Conservation (phyloP, 352 stramenopile species). For the Phytophthora boehmeriae region DNA sequence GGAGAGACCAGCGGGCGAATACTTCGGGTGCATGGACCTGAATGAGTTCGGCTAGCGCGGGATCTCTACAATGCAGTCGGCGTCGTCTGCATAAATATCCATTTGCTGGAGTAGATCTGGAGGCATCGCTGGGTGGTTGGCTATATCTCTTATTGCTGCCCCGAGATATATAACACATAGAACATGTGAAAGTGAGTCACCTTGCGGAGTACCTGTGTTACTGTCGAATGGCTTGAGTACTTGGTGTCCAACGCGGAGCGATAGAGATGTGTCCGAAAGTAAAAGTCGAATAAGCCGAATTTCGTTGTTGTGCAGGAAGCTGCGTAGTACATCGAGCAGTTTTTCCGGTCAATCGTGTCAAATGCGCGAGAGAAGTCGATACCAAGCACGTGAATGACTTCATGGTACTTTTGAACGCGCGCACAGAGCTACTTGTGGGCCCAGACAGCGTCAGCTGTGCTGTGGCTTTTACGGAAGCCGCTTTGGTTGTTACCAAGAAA, state of each 20-base stretch:
- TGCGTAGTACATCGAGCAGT: not conserved
- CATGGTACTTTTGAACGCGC: not conserved
- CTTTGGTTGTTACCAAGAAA: not conserved
- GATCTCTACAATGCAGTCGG: slow-evolving; percentile 12
- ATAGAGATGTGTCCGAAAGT: not conserved
- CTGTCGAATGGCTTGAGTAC: slow-evolving; percentile 1
- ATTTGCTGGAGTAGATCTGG: slow-evolving; percentile 10
- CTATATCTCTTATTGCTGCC: not conserved
- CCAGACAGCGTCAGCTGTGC: slow-evolving; percentile 1
- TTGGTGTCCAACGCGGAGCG: not conserved
- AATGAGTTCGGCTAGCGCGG: not conserved
- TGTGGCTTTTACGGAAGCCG: not conserved
- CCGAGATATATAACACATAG: not conserved
- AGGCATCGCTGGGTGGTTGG: not conserved
- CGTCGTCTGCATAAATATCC: slow-evolving; percentile 17
- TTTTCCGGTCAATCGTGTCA: slow-evolving; percentile 5
- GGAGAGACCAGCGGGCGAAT: not conserved
- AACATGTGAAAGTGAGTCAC: not conserved
- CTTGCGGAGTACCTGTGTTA: slow-evolving; percentile 1
- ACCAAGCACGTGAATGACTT: not conserved
- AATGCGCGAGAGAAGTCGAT: slow-evolving; percentile 1
- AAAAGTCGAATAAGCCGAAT: not conserved
- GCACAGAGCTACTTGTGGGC: slow-evolving; percentile 1
- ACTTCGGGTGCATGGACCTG: not conserved
- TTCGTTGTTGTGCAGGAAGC: not conserved